A percentile compares a stretch with the other conserved stretches of the same genome.
These are phyloP conservation scores for Allomyces macrogynus DNA, from an alignment of 192 early-diverging fungal species.

Conservation along the genomic window DNA sequence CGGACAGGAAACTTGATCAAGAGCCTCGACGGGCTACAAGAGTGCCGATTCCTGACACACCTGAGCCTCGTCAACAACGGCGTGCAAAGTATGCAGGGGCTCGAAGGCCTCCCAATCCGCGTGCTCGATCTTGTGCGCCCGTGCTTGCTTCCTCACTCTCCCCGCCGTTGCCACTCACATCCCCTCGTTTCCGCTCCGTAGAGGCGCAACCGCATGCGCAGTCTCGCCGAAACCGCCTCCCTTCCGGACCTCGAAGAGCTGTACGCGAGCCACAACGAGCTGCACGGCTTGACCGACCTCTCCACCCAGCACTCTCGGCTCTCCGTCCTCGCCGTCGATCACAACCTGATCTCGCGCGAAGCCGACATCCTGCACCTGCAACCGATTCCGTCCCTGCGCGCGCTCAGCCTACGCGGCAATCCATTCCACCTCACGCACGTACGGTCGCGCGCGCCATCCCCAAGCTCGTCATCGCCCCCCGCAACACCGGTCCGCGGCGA, in stretches of 20 bases:
- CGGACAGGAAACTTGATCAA: background rate
- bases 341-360: conserved; percentile 14
- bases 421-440: conserved; percentile 6
- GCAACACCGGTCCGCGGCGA: background rate
- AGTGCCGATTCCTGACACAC: background rate
- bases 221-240: background rate
- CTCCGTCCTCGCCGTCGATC: conserved; percentile 10
- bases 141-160: background rate
- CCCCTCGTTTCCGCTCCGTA: background rate
- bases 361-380: conserved; percentile 10
- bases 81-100: conserved; percentile 6
- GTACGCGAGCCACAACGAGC: background rate
- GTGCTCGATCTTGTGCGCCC: background rate
- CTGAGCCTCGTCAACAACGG: conserved; percentile 18
- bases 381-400: conserved; percentile 12
- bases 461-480: no score
- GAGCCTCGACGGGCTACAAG: background rate
- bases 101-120: background rate
- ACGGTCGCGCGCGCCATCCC: no score
- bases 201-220: background rate
- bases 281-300: conserved; percentile 6
- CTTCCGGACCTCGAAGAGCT: background rate
- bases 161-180: no score
- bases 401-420: conserved; percentile 14
- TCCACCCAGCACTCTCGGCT: conserved; percentile 9